phyloP scores from a whole-genome alignment of 805 yeast species.

The Lipomyces sp. region DNA sequence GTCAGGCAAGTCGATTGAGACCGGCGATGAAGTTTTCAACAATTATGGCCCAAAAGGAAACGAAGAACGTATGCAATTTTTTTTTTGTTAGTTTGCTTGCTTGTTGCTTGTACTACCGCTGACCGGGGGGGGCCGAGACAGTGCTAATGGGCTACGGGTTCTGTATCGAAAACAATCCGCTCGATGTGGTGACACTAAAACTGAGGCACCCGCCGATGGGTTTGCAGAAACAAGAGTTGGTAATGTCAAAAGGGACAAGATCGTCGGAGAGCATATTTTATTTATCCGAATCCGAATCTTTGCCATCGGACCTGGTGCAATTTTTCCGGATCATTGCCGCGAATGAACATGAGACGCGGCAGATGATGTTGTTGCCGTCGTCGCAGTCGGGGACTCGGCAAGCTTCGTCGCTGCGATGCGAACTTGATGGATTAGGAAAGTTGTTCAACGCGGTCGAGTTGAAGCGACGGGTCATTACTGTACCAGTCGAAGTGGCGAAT shows the following conservation, averaged over 20 bases:
- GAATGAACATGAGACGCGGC: constrained; percentile 11
- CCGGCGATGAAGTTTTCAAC: constrained; percentile 64
- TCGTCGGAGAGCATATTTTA: constrained; percentile 7
- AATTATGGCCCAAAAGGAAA: constrained; percentile 89
- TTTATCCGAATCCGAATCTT: constrained; percentile 13
- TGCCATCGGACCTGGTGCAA: constrained; percentile 16
- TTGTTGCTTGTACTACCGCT: background rate
- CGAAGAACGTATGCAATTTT: constrained; percentile 55
- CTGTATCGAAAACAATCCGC: constrained; percentile 58
- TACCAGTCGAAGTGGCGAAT: constrained; percentile 5
- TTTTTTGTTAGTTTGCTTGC: background rate
- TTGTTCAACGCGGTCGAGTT: constrained; percentile 14
- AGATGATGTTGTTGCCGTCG: background rate
- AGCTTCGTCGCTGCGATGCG: constrained; percentile 10
- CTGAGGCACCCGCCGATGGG: constrained; percentile 41
- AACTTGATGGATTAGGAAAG: constrained; percentile 16
- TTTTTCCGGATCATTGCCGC: constrained; percentile 21
- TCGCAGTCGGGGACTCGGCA: too few relatives aligned
- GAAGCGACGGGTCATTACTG: background rate
- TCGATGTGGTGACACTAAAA: constrained; percentile 64
- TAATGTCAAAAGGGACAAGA: too few relatives aligned
- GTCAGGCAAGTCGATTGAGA: constrained; percentile 31
- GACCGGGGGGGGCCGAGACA: background rate
- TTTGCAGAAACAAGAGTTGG: background rate
- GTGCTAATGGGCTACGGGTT: constrained; percentile 83